phyloP scores from a whole-genome alignment of 139 green algal genomes.

The Tetratostichococcus sp. region DNA sequence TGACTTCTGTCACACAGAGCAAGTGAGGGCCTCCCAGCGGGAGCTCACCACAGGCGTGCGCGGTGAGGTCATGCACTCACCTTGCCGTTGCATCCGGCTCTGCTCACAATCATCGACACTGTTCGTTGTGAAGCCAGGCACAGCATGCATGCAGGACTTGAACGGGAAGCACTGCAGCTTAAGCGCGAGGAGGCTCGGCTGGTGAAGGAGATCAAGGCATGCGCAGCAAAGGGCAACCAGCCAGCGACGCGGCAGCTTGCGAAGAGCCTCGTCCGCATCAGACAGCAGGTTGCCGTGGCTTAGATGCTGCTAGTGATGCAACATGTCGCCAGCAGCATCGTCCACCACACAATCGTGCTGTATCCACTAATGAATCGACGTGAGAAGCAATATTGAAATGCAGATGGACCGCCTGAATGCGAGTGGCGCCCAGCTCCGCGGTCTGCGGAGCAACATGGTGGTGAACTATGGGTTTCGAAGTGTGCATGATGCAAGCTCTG shows the following conservation, averaged over 20 bases:
- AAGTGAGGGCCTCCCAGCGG: slow-evolving; percentile 38
- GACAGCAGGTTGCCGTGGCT: neutral
- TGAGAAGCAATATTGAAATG: neutral
- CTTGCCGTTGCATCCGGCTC: neutral
- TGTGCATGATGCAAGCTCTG: neutral
- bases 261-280: slow-evolving; percentile 47
- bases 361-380: no score
- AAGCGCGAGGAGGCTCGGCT: slow-evolving; percentile 55
- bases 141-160: slow-evolving; percentile 41
- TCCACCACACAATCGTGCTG: no score
- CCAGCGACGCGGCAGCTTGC: slow-evolving; percentile 36
- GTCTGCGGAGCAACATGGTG: slow-evolving; percentile 49
- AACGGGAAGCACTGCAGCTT: slow-evolving; percentile 44
- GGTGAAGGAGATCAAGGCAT: slow-evolving; percentile 54
- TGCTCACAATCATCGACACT: no score
- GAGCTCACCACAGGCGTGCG: slow-evolving; percentile 40
- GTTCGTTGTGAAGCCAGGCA: no score
- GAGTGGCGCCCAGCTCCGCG: slow-evolving; percentile 45
- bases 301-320: no score
- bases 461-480: slow-evolving; percentile 26
- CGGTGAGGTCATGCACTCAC: slow-evolving; percentile 22
- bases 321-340: no score
- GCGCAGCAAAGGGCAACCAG: slow-evolving; percentile 46
- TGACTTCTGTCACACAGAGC: slow-evolving; percentile 31
- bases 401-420: slow-evolving; percentile 56